phyloP scores from a whole-genome alignment of 495 filamentous ascomycete genomes.

The Emericellopsis terricola region DNA sequence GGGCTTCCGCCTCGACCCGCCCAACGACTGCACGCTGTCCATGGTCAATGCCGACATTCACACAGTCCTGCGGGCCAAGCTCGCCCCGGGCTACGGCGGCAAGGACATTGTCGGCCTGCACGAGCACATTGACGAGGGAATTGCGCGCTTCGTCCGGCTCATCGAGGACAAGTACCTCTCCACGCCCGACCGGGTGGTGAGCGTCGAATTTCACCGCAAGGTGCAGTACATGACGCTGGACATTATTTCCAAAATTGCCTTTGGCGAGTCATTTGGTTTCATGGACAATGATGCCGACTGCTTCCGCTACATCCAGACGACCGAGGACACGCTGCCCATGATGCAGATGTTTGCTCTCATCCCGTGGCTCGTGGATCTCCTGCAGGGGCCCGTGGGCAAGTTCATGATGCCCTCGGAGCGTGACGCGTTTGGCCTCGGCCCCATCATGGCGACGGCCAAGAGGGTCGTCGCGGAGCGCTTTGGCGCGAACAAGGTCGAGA shows the following conservation, averaged over 20 bases:
- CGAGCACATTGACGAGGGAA: slow-evolving; percentile 27
- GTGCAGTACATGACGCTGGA: slow-evolving; percentile 38
- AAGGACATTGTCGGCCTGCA: slow-evolving; percentile 27
- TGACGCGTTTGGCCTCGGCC: slow-evolving; percentile 32
- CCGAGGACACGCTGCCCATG: slow-evolving; percentile 29
- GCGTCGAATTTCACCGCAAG: slow-evolving; percentile 34
- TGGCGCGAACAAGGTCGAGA: slow-evolving; percentile 7
- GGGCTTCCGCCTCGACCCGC: slow-evolving; percentile 19
- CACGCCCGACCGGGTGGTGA: slow-evolving; percentile 21
- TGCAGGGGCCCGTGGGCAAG: slow-evolving; percentile 33
- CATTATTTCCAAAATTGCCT: slow-evolving; percentile 44
- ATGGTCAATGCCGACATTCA: slow-evolving; percentile 11
- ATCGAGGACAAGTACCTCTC: slow-evolving; percentile 28
- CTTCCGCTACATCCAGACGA: slow-evolving; percentile 31
- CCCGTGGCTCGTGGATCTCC: slow-evolving; percentile 33
- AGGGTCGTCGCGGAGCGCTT: slow-evolving; percentile 18
- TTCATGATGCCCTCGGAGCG: slow-evolving; percentile 36
- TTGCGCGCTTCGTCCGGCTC: slow-evolving; percentile 22
- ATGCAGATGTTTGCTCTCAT: slow-evolving; percentile 31
- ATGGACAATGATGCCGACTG: slow-evolving; percentile 39
- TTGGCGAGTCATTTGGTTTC: slow-evolving; percentile 44
- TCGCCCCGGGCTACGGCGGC: slow-evolving; percentile 13
- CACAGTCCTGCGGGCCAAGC: slow-evolving; percentile 12
- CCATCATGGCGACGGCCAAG: slow-evolving; percentile 25
- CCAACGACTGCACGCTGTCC: slow-evolving; percentile 18